Conservation (phyloP, 306 rosid species). For the Cucurbita moschata region DNA sequence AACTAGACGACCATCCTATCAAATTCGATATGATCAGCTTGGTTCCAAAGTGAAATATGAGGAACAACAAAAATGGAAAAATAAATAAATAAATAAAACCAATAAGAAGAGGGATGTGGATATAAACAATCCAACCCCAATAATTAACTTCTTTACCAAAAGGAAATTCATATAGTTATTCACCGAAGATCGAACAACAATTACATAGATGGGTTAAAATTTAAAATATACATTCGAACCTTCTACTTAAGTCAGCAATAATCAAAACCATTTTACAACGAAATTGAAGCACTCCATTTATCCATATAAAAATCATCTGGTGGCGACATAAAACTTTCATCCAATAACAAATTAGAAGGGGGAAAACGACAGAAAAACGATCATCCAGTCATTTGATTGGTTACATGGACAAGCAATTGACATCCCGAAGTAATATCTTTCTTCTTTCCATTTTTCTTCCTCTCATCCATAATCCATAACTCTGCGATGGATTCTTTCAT, state of each 20-base stretch:
- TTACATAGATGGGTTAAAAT: not conserved
- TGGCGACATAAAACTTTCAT: not conserved
- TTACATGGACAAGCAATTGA: not conserved
- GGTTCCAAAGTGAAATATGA: not conserved
- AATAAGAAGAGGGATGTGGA: too few relatives aligned
- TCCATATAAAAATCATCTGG: not conserved
- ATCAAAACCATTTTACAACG: not conserved
- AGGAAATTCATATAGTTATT: too few relatives aligned
- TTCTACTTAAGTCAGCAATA: not conserved
- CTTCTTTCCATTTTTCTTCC: not conserved
- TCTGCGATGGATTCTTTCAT: not conserved
- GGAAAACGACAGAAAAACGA: not conserved
- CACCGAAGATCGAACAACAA: not conserved
- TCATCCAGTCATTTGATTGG: not conserved
- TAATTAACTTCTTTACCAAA: too few relatives aligned
- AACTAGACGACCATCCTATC: constrained; percentile 76
- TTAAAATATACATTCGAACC: not conserved
- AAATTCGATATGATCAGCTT: not conserved
- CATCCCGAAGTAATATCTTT: not conserved
- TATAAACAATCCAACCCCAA: too few relatives aligned
- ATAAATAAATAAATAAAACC: too few relatives aligned
- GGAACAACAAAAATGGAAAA: not conserved
- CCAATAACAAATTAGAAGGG: not conserved
- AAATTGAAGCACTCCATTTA: not conserved
- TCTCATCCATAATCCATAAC: not conserved